phyloP scores from a whole-genome alignment of 306 rosid genomes.

The Echinosophora koreensis region DNA sequence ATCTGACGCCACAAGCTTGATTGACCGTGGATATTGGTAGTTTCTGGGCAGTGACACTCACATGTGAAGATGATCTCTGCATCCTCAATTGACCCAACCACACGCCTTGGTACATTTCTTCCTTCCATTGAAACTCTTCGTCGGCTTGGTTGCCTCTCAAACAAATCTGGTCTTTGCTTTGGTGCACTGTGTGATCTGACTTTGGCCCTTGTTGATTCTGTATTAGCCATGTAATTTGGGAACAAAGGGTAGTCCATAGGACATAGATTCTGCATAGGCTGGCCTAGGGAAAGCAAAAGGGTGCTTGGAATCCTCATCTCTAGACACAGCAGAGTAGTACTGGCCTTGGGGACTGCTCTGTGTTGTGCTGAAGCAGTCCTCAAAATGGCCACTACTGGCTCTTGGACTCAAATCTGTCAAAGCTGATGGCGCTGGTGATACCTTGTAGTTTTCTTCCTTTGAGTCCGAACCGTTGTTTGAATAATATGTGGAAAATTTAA shows the following conservation, averaged over 20 bases:
- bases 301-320: slow-evolving; percentile 56
- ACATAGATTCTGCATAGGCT: slow-evolving; percentile 61
- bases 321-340: slow-evolving; percentile 65
- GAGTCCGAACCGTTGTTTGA: slow-evolving; percentile 48
- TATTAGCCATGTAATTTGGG: slow-evolving; percentile 96
- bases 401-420: slow-evolving; percentile 73
- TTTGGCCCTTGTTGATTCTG: slow-evolving; percentile 89
- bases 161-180: slow-evolving; percentile 80
- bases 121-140: slow-evolving; percentile 77
- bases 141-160: slow-evolving; percentile 78
- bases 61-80: slow-evolving; percentile 94
- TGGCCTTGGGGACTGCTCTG: slow-evolving; percentile 72
- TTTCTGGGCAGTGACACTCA: slow-evolving; percentile 70
- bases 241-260: slow-evolving; percentile 73
- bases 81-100: slow-evolving; percentile 83
- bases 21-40: slow-evolving; percentile 77
- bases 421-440: slow-evolving; percentile 75
- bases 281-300: slow-evolving; percentile 74
- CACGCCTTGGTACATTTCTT: slow-evolving; percentile 85
- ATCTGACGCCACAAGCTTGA: slow-evolving; percentile 59
- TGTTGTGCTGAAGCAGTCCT: slow-evolving; percentile 67
- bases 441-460: slow-evolving; percentile 64
- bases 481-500: slow-evolving; percentile 48
- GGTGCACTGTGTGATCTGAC: slow-evolving; percentile 93
- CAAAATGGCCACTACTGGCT: slow-evolving; percentile 77